A percentile compares a stretch with the other conserved stretches of the same genome.
phyloP scores from a whole-genome alignment of 164 flowering plant species.

The Sextonia rubra region DNA sequence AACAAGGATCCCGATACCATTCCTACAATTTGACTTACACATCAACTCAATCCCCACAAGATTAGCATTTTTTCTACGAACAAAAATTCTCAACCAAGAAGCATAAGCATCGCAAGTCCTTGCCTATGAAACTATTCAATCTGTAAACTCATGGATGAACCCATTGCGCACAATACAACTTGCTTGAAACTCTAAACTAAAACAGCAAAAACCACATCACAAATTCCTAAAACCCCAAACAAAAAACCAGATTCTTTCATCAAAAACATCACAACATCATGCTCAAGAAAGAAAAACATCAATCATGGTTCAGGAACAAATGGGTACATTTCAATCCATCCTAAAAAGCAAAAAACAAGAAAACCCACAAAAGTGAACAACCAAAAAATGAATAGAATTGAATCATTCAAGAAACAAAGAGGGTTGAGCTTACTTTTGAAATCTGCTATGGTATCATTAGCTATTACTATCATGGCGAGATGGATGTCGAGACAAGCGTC shows the following conservation, averaged over 20 bases:
- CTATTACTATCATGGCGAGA: constrained; percentile 44
- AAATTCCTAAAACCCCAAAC: background rate
- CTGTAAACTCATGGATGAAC: background rate
- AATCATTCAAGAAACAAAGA: background rate
- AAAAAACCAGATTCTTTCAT: background rate
- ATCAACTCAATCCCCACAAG: too few species aligned
- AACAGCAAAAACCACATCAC: background rate
- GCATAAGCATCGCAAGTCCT: background rate
- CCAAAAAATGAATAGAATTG: background rate
- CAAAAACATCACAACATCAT: background rate
- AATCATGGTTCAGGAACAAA: background rate
- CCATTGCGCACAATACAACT: background rate
- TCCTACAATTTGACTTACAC: too few species aligned
- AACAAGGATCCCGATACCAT: too few species aligned
- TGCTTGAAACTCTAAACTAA: too few species aligned
- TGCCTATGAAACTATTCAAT: background rate
- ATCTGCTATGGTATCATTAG: constrained; percentile 41
- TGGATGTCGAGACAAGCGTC: constrained; percentile 71
- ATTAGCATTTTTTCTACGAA: too few species aligned
- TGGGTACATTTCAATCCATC: background rate
- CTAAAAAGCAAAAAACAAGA: background rate
- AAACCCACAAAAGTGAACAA: background rate
- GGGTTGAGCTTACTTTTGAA: constrained; percentile 45
- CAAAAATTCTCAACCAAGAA: background rate
- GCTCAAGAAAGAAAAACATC: background rate